phyloP scores from a whole-genome alignment of 78 protist species.

The Trichosphaerium sp. region DNA sequence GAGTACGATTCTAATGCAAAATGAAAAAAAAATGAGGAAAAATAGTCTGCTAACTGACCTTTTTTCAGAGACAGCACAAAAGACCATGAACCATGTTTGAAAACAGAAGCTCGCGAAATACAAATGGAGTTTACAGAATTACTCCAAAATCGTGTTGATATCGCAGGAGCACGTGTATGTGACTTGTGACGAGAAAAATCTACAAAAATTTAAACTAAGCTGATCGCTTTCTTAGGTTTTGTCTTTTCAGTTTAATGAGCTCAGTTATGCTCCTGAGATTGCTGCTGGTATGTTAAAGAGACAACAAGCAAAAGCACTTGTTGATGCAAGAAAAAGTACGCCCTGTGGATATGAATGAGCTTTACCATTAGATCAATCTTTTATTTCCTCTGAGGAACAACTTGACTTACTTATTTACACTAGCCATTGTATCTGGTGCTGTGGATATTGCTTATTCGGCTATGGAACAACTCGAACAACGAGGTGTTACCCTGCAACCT shows the following conservation, averaged over 20 bases:
- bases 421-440: not conserved
- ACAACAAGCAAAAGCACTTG: not conserved
- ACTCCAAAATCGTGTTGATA: not conserved
- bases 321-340: not conserved
- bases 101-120: not conserved
- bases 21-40: not conserved
- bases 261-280: not conserved
- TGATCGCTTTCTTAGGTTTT: not conserved
- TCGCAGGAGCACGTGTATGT: not conserved
- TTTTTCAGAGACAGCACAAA: not conserved
- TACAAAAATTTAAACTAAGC: not conserved
- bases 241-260: not conserved
- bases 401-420: not conserved
- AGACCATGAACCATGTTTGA: not conserved
- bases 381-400: too few relatives aligned
- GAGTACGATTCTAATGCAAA: not conserved
- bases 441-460: not conserved
- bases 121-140: not conserved
- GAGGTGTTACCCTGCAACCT: not conserved
- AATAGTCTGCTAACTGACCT: not conserved
- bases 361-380: not conserved
- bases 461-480: not conserved
- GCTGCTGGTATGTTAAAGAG: conserved; percentile 1
- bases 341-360: not conserved
- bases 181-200: not conserved